A percentile compares a stretch with the other conserved stretches of the same genome.
These are phyloP conservation scores for Protomyces pachydermus DNA, from an alignment of 1,139 yeast genomes.

Conservation along the genomic window DNA sequence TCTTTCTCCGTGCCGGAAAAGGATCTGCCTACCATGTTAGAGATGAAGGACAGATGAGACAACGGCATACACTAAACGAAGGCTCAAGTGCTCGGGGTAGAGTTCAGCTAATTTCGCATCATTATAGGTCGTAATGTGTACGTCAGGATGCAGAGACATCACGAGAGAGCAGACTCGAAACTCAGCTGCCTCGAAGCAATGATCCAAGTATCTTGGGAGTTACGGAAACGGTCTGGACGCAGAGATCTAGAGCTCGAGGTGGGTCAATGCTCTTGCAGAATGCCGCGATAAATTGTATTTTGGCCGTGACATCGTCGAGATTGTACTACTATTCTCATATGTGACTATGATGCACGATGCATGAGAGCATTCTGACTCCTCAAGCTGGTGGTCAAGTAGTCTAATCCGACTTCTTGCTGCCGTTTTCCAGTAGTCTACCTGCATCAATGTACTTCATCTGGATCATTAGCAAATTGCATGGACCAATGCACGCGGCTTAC, in stretches of 20 bases:
- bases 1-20: conserved; percentile 35
- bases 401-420: not conserved
- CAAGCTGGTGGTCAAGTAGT: no score
- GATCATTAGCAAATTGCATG: not conserved
- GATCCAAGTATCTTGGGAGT: no score
- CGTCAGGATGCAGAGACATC: not conserved
- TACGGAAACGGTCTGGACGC: no score
- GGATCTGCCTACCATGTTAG: conserved; percentile 25
- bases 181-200: no score
- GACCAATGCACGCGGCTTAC: not conserved
- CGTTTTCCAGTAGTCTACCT: conserved; percentile 20
- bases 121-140: conserved; percentile 4
- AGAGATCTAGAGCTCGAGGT: no score
- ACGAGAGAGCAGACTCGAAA: no score
- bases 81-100: conserved; percentile 31
- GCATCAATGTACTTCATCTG: conserved; percentile 18
- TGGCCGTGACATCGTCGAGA: no score
- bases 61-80: conserved; percentile 15
- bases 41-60: not conserved
- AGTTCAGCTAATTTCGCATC: conserved; percentile 29
- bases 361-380: no score
- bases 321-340: no score
- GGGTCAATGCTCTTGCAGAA: no score
- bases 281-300: no score
- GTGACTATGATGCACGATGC: no score